These are phyloP conservation scores for Colletotrichum spaethianum DNA, from an alignment of 2,329 filamentous ascomycete species.

Conservation along the genomic window DNA sequence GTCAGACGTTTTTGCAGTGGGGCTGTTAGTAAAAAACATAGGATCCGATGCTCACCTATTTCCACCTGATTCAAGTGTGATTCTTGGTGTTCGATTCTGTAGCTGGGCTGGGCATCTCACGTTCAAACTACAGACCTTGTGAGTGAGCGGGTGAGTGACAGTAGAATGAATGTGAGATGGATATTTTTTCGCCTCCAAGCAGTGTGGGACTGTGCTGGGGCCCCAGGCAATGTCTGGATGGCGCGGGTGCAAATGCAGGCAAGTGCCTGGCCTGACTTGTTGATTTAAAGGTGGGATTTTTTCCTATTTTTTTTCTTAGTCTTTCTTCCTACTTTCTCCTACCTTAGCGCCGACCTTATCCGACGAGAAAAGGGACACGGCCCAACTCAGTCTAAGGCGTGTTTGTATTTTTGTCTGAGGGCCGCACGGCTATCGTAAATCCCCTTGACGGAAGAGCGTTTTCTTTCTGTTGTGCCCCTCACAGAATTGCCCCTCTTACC, in stretches of 20 bases:
- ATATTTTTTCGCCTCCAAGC: slow-evolving; percentile 9
- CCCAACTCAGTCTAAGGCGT: background rate
- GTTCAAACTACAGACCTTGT: background rate
- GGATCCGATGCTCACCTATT: background rate
- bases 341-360: background rate
- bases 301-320: background rate
- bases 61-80: background rate
- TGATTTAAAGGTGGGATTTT: background rate
- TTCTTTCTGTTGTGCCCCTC: background rate
- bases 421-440: background rate
- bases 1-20: background rate
- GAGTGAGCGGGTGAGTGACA: background rate
- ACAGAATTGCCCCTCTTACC: background rate
- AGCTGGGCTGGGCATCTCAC: background rate
- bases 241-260: background rate
- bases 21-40: background rate
- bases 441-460: background rate
- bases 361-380: background rate
- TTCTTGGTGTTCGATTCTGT: background rate
- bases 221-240: slow-evolving; percentile 2
- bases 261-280: background rate
- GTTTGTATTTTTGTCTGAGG: background rate
- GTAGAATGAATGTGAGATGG: background rate
- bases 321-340: background rate
- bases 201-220: slow-evolving; percentile 17